Conservation (phyloP, 176 grass and related monocot species). For the Oryza glumipatula region DNA sequence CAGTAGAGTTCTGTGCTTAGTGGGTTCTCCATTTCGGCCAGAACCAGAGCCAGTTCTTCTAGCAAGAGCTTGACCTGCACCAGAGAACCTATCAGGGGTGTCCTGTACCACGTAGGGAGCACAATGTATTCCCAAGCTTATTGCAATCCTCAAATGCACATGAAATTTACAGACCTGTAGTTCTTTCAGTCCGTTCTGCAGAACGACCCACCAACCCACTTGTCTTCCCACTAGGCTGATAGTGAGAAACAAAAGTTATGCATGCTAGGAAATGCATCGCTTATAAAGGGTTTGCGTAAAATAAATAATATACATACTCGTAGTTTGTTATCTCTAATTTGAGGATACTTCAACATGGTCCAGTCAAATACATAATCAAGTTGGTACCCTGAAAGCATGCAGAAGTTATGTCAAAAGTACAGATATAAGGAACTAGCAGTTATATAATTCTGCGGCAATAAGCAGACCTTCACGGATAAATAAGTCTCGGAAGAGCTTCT, state of each 20-base stretch:
- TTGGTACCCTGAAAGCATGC: conserved; percentile 67
- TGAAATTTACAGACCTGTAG: conserved; percentile 50
- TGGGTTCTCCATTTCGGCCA: conserved; percentile 51
- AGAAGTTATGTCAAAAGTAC: conserved; percentile 22
- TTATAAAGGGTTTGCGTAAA: conserved; percentile 28
- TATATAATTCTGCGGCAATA: conserved; percentile 5
- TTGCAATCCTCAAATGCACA: conserved; percentile 17
- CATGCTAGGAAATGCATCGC: not conserved
- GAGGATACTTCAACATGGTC: conserved; percentile 80
- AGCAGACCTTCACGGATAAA: conserved; percentile 77
- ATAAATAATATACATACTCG: conserved; percentile 42
- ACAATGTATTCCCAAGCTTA: not conserved
- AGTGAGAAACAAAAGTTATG: conserved; percentile 37
- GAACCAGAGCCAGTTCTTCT: conserved; percentile 56
- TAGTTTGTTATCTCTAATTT: conserved; percentile 57
- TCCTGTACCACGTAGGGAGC: conserved; percentile 23
- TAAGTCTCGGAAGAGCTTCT: conserved; percentile 81
- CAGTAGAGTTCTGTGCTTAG: conserved; percentile 58
- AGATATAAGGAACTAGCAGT: not conserved
- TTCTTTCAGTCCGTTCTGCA: conserved; percentile 59
- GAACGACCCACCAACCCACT: conserved; percentile 56
- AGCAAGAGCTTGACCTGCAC: conserved; percentile 58
- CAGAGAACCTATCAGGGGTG: conserved; percentile 50
- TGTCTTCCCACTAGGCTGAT: conserved; percentile 43
- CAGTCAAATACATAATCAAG: conserved; percentile 90